phyloP scores from a whole-genome alignment of 1,139 yeast genomes.

The Lodderomyces jiufengensis region DNA sequence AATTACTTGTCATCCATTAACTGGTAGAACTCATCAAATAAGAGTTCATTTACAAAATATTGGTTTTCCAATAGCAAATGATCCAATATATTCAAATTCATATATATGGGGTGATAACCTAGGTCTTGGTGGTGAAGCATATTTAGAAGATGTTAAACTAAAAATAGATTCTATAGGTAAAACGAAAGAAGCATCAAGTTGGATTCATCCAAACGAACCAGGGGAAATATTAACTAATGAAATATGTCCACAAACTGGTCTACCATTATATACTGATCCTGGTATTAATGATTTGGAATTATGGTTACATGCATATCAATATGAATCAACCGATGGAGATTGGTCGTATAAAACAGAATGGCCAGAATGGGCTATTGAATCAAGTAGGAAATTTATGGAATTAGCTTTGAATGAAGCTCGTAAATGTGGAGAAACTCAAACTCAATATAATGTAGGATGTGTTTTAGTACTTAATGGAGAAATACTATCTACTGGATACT shows the following conservation, averaged over 20 bases:
- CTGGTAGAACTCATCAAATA: slow-evolving; percentile 95
- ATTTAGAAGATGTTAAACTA: slow-evolving; percentile 40
- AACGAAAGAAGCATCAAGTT: slow-evolving; percentile 60
- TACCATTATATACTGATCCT: slow-evolving; percentile 83
- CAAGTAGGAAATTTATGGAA: slow-evolving; percentile 54
- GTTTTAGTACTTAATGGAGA: slow-evolving; percentile 66
- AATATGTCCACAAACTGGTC: slow-evolving; percentile 61
- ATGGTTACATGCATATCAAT: slow-evolving; percentile 87
- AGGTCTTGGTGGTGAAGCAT: slow-evolving; percentile 53
- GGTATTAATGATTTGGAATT: slow-evolving; percentile 79
- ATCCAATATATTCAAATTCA: slow-evolving; percentile 73
- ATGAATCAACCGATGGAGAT: slow-evolving; percentile 50
- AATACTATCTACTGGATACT: slow-evolving; percentile 74
- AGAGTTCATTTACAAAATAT: slow-evolving; percentile 85
- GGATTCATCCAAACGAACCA: slow-evolving; percentile 53
- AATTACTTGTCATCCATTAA: slow-evolving; percentile 78
- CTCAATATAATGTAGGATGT: slow-evolving; percentile 95
- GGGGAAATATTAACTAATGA: slow-evolving; percentile 64
- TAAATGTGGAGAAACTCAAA: slow-evolving; percentile 76
- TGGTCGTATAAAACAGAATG: slow-evolving; percentile 81
- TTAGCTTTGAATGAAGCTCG: slow-evolving; percentile 73
- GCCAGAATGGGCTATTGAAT: slow-evolving; percentile 82
- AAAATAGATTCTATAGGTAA: slow-evolving; percentile 67
- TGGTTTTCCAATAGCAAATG: slow-evolving; percentile 92
- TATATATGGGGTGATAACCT: slow-evolving; percentile 67